A percentile compares a stretch with the other conserved stretches of the same genome.
phyloP scores from a whole-genome alignment of 805 yeast species.

The Ogataea siamensis region DNA sequence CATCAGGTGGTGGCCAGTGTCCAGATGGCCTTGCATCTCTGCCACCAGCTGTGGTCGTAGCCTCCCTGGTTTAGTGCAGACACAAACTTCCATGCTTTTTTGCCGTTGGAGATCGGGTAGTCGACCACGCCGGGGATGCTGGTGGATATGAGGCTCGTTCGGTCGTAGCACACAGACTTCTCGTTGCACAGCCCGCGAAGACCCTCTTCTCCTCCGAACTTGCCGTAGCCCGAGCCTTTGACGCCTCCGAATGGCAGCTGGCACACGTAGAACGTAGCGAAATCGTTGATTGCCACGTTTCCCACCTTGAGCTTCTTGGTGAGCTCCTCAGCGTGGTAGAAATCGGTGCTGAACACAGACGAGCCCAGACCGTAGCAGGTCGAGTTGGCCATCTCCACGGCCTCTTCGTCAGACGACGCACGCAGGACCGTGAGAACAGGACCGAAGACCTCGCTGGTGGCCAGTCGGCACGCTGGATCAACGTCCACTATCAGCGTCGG shows the following conservation, averaged over 20 bases:
- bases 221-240: slow-evolving; percentile 92
- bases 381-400: slow-evolving; percentile 74
- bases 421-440: slow-evolving; percentile 81
- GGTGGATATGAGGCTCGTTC: slow-evolving; percentile 72
- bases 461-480: slow-evolving; percentile 70
- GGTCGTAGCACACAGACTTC: slow-evolving; percentile 85
- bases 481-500: slow-evolving; percentile 90
- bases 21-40: slow-evolving; percentile 53
- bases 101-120: slow-evolving; percentile 81
- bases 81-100: slow-evolving; percentile 87
- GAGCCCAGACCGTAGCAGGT: slow-evolving; percentile 91
- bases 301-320: slow-evolving; percentile 73
- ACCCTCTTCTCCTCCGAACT: slow-evolving; percentile 98
- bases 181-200: slow-evolving; percentile 83
- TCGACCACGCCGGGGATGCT: slow-evolving; percentile 86
- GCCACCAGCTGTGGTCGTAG: slow-evolving; percentile 74
- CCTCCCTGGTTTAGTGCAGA: slow-evolving; percentile 79
- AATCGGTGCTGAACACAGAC: slow-evolving; percentile 76
- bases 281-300: slow-evolving; percentile 94
- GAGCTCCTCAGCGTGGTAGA: slow-evolving; percentile 55
- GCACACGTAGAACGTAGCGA: slow-evolving; percentile 93
- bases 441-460: slow-evolving; percentile 91
- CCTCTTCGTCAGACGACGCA: slow-evolving; percentile 64
- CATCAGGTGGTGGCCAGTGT: slow-evolving; percentile 47
- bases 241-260: slow-evolving; percentile 97